Evolutionary conservation across 805 yeast genomes (phyloP).

Genomic region (Lipomyces orientalis): DNA sequence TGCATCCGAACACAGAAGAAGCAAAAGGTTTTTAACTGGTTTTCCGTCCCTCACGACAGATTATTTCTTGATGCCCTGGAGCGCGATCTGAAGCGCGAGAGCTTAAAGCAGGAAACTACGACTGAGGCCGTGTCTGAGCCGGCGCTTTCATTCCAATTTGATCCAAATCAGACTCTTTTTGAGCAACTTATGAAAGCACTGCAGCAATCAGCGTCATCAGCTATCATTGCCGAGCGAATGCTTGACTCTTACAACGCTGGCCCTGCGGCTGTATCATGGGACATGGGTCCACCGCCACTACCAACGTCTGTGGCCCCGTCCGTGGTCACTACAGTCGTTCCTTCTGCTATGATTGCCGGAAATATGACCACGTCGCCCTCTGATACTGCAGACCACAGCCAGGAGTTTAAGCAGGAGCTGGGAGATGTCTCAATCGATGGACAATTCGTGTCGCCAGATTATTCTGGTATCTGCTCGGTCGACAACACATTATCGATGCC

Average conservation of each 20-base stretch:
- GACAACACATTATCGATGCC: slow-evolving; percentile 1
- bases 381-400: not conserved
- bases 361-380: not conserved
- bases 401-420: slow-evolving; percentile 1
- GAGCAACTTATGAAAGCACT: slow-evolving; percentile 45
- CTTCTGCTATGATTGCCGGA: not conserved
- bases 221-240: slow-evolving; percentile 33
- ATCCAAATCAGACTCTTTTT: slow-evolving; percentile 48
- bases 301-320: slow-evolving; percentile 18
- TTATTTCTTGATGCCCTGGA: slow-evolving; percentile 92
- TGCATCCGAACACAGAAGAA: slow-evolving; percentile 94
- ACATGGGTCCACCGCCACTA: slow-evolving; percentile 24
- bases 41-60: slow-evolving; percentile 91
- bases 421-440: not conserved
- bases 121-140: slow-evolving; percentile 79
- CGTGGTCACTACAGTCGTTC: slow-evolving; percentile 14
- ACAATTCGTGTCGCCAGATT: slow-evolving; percentile 4
- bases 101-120: slow-evolving; percentile 62
- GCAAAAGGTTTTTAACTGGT: slow-evolving; percentile 97
- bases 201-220: slow-evolving; percentile 33
- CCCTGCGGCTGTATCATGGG: slow-evolving; percentile 22
- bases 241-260: slow-evolving; percentile 36
- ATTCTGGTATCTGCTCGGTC: not conserved
- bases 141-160: slow-evolving; percentile 74
- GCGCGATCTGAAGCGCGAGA: slow-evolving; percentile 84